Base-by-base conservation (phyloP, 257 asterid species). In the Rubia yunnanensis region DNA sequence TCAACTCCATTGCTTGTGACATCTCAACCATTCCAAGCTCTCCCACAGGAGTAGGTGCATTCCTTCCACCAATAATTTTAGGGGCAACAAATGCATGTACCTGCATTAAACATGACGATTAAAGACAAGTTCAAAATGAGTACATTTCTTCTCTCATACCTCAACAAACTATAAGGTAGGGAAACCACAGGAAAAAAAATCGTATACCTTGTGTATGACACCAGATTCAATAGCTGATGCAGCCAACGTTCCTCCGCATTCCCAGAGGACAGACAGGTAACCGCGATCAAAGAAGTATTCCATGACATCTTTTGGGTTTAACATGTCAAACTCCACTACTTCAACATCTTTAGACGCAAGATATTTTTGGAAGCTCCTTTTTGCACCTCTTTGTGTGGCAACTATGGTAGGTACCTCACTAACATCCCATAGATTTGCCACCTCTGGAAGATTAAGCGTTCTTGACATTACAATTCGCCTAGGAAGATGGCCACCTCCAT, bases 1-100 rank as follows among this genome's bases (percentile, higher is more conserved):
- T 71, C 57, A 92, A 72, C 75, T 88, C 96, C 74, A 92, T 54
- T 54, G 99, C 99, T 72, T 92, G 99, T 52, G 99, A 74, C 99
- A 92, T 92, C 85, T 92, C 99, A 78, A 92, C 97, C 99, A 92
- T 92, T 71, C 99, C 99, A 60, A 94, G 96, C 74, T 94, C 99
- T 55, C 99, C 95, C 6, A 90, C 90, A 31, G 97, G 99, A 35
- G 99, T 81, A 0, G 99, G 97, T 18, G 99, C 99, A 80, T 81
- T 82, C 73, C 73, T 83, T 63, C 99, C 99, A 28, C 99, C 99
- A 70, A 94, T 86, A 61, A 94, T 94, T 80, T 90, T 90, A 56
- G 97, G 97, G 66, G 99, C 99, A 55, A 92, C 83, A 77, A 92
- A 92, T 66, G 99, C 95, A 83, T 88, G 89, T 58, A 89, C 96